phyloP scores from a whole-genome alignment of 768 basidiomycete genomes.

The Lactarius vividus region DNA sequence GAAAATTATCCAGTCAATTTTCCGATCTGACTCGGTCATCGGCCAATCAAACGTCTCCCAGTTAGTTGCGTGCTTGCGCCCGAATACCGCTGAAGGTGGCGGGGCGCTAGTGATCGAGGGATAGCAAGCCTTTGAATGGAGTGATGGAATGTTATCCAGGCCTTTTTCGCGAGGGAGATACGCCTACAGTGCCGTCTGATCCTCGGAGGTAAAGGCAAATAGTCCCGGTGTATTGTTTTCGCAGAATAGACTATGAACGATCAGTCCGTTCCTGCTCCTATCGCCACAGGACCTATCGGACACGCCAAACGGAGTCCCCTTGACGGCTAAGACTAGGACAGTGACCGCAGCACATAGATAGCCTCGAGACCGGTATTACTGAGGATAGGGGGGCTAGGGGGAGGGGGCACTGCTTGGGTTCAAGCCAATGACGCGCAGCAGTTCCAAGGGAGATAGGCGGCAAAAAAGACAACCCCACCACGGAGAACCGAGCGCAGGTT shows the following conservation, averaged over 20 bases:
- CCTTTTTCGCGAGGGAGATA: neutral
- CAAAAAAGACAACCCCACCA: neutral
- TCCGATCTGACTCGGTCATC: neutral
- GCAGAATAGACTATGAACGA: neutral
- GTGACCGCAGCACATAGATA: neutral
- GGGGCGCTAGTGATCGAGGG: neutral
- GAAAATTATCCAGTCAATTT: neutral
- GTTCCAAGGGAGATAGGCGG: neutral
- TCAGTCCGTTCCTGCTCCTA: neutral
- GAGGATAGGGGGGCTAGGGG: neutral
- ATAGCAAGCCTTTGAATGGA: neutral
- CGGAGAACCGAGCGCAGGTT: neutral
- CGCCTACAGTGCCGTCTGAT: neutral
- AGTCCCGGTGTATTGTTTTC: neutral
- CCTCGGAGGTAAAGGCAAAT: neutral
- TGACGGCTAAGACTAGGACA: neutral
- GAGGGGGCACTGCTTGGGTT: neutral
- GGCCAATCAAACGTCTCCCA: neutral
- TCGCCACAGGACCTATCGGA: neutral
- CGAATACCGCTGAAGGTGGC: neutral
- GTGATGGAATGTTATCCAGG: neutral
- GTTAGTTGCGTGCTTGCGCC: neutral
- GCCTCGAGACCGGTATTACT: neutral
- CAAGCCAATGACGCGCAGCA: neutral
- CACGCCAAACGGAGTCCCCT: no score